Evolutionary conservation across 2,329 filamentous ascomycete genomes (phyloP).

Genomic region (Fusarium concolor): DNA sequence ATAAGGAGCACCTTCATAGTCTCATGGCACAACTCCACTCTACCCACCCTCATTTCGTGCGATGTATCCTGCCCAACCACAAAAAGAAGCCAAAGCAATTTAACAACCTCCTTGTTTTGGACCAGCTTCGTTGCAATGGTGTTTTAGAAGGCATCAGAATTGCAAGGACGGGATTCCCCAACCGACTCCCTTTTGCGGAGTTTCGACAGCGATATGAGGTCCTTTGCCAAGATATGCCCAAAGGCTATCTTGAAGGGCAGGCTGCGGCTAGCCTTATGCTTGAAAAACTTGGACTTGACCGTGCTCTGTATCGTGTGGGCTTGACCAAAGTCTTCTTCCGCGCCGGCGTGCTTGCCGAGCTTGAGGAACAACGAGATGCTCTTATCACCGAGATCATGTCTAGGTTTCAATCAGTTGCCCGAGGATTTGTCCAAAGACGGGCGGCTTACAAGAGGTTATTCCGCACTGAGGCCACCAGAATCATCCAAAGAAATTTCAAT

Average conservation of each 20-base stretch:
- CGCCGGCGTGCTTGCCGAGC: constrained; percentile 92
- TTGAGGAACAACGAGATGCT: constrained; percentile 94
- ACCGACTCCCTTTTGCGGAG: constrained; percentile 89
- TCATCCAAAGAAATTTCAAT: constrained; percentile 94
- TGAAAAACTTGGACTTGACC: constrained; percentile 87
- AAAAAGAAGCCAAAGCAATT: constrained; percentile 97
- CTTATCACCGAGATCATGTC: constrained; percentile 95
- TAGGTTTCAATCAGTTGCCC: constrained; percentile 89
- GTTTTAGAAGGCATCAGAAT: constrained; percentile 99
- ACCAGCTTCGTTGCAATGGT: constrained; percentile 98
- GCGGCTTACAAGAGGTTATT: constrained; percentile 94
- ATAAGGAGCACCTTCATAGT: constrained; percentile 98
- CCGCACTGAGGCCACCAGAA: constrained; percentile 90
- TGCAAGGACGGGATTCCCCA: constrained; percentile 95
- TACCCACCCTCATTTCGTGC: constrained; percentile 97
- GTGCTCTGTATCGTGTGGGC: constrained; percentile 88
- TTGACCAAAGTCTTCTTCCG: constrained; percentile 98
- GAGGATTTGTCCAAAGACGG: constrained; percentile 89
- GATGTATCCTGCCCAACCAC: constrained; percentile 97
- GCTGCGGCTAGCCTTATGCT: constrained; percentile 86
- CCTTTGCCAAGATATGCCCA: constrained; percentile 87
- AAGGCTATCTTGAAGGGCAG: constrained; percentile 91
- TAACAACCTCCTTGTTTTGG: constrained; percentile 89
- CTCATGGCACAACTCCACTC: constrained; percentile 94
- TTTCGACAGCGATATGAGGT: constrained; percentile 98